Percentiles rank a stretch among this genome's conserved stretches.
phyloP scores from a whole-genome alignment of 208 protist species.

The Porcisia hertigi region DNA sequence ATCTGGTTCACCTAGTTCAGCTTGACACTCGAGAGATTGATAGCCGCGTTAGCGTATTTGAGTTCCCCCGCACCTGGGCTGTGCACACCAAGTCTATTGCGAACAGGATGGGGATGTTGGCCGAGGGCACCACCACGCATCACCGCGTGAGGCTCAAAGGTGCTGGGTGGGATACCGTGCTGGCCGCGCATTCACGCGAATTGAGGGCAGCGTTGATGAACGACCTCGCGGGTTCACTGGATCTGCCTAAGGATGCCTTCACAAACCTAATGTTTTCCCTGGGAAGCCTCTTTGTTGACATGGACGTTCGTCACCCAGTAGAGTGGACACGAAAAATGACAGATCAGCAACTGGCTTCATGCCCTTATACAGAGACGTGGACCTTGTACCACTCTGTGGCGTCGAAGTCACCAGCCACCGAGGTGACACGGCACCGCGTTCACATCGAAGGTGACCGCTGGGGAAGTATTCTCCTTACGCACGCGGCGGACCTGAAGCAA shows the following conservation, averaged over 20 bases:
- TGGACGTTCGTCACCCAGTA: slow-evolving; percentile 23
- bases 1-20: slow-evolving; percentile 15
- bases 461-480: slow-evolving; percentile 28
- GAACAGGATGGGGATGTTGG: not conserved
- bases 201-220: slow-evolving; percentile 17
- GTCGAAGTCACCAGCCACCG: not conserved
- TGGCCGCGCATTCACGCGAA: not conserved
- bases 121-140: slow-evolving; percentile 15
- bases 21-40: slow-evolving; percentile 26
- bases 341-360: slow-evolving; percentile 13
- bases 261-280: slow-evolving; percentile 21
- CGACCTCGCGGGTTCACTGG: slow-evolving; percentile 17
- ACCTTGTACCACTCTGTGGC: slow-evolving; percentile 24
- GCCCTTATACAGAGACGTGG: slow-evolving; percentile 31
- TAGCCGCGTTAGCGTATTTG: slow-evolving; percentile 13
- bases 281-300: slow-evolving; percentile 34
- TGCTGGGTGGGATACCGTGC: slow-evolving; percentile 12
- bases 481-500: slow-evolving; percentile 22
- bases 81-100: slow-evolving; percentile 25
- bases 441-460: slow-evolving; percentile 49
- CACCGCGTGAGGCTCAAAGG: slow-evolving; percentile 37
- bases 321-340: slow-evolving; percentile 3
- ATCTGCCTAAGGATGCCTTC: not conserved
- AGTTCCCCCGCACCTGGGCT: slow-evolving; percentile 43
- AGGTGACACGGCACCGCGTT: slow-evolving; percentile 41